Evolutionary conservation across 352 stramenopile genomes (phyloP).

Genomic region (Globisporangium sylvaticum): DNA sequence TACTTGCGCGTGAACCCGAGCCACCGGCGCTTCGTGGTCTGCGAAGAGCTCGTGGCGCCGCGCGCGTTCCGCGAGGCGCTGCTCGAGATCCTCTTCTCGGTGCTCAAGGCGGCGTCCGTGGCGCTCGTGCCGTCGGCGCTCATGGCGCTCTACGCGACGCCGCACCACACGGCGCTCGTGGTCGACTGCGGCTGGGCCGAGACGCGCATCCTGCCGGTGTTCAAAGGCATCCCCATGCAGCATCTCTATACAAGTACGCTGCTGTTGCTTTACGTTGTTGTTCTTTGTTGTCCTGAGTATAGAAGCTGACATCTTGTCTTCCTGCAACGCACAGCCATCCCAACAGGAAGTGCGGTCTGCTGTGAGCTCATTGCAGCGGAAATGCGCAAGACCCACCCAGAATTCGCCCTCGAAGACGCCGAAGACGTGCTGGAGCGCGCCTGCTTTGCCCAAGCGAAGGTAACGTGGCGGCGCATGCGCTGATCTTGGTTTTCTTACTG

Average conservation of each 20-base stretch:
- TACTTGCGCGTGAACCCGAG: conserved; percentile 68
- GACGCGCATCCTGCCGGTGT: conserved; percentile 71
- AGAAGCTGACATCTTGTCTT: background rate
- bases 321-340: conserved; percentile 26
- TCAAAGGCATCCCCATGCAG: conserved; percentile 76
- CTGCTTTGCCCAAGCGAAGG: conserved; percentile 67
- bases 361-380: conserved; percentile 35
- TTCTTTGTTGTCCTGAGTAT: background rate
- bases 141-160: conserved; percentile 63
- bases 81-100: conserved; percentile 52
- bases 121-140: conserved; percentile 65
- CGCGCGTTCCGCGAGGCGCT: conserved; percentile 61
- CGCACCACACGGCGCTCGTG: conserved; percentile 71
- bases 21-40: conserved; percentile 71
- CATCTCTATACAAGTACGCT: conserved; percentile 61
- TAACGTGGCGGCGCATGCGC: conserved; percentile 4
- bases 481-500: background rate
- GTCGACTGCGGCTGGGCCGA: conserved; percentile 77
- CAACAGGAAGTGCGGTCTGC: conserved; percentile 39
- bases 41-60: conserved; percentile 71
- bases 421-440: conserved; percentile 74
- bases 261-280: background rate
- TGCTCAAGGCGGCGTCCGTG: conserved; percentile 63
- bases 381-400: conserved; percentile 14
- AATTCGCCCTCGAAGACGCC: conserved; percentile 22